These are phyloP conservation scores for Musa schizocarpa DNA, from an alignment of 176 grass and related monocot species.

Conservation along the genomic window DNA sequence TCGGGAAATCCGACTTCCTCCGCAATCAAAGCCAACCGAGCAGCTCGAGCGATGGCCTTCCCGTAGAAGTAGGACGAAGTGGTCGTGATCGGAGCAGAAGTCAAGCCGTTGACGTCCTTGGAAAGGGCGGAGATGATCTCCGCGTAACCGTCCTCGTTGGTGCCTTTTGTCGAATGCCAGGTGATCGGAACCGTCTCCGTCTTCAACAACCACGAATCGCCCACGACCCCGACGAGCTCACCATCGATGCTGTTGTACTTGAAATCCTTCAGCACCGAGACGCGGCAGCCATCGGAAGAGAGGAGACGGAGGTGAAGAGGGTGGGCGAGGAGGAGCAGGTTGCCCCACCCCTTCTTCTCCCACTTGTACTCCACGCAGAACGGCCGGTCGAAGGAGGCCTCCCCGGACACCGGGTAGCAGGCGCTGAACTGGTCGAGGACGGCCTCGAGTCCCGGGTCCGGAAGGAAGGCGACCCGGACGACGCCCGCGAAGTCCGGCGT, in stretches of 20 bases:
- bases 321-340: conserved; percentile 77
- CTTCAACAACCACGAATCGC: conserved; percentile 53
- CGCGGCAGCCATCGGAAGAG: conserved; percentile 20
- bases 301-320: conserved; percentile 82
- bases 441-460: conserved; percentile 45
- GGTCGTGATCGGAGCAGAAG: conserved; percentile 40
- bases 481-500: conserved; percentile 43
- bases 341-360: conserved; percentile 57
- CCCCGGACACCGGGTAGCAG: conserved; percentile 65
- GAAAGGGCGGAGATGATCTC: conserved; percentile 53
- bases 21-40: conserved; percentile 64
- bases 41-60: conserved; percentile 69
- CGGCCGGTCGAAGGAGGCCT: conserved; percentile 39
- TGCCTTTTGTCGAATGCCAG: conserved; percentile 68
- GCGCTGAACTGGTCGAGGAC: conserved; percentile 61
- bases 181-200: conserved; percentile 44
- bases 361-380: conserved; percentile 80
- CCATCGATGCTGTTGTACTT: conserved; percentile 91
- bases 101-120: conserved; percentile 47
- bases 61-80: conserved; percentile 94
- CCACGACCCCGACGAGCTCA: conserved; percentile 76
- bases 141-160: conserved; percentile 44
- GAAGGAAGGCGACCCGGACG: conserved; percentile 55
- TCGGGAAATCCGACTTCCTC: conserved; percentile 72
- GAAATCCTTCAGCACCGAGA: conserved; percentile 48